A percentile compares a stretch with the other conserved stretches of the same genome.
Evolutionary conservation across 208 protist species (phyloP).

Genomic region (Balamuthia mandrillaris): DNA sequence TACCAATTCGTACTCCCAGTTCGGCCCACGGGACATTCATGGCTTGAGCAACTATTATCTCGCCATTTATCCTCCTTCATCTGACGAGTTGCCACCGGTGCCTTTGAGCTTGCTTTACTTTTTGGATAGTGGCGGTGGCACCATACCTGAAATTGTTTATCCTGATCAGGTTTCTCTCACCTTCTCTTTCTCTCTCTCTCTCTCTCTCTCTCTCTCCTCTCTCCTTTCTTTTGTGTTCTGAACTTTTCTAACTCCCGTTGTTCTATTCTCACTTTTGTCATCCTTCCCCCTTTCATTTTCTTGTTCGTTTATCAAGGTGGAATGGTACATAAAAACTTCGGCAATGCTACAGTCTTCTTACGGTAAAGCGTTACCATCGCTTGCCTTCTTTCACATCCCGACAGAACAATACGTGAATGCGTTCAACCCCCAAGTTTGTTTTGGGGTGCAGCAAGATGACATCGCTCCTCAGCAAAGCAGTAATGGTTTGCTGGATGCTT

Average conservation of each 20-base stretch:
- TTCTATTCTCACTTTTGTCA: too few species aligned
- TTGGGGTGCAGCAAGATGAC: background rate
- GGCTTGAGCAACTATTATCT: slow-evolving; percentile 58
- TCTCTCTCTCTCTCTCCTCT: too few species aligned
- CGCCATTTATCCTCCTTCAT: background rate
- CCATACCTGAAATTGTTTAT: slow-evolving; percentile 1
- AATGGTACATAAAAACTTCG: slow-evolving; percentile 24
- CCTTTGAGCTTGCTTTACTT: background rate
- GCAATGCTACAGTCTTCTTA: background rate
- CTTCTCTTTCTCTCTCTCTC: too few species aligned
- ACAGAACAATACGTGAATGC: slow-evolving; percentile 17
- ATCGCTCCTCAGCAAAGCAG: background rate
- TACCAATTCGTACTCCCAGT: slow-evolving; percentile 10
- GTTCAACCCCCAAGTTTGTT: background rate
- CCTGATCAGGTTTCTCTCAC: too few species aligned
- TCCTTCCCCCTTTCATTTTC: too few species aligned
- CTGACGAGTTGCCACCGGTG: background rate
- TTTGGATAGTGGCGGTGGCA: background rate
- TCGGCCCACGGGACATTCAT: background rate
- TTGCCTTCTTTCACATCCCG: slow-evolving; percentile 57
- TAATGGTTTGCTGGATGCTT: background rate
- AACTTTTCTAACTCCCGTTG: too few species aligned
- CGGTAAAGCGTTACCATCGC: background rate
- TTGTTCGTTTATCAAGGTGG: too few species aligned
- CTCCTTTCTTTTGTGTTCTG: too few species aligned